Evolutionary conservation across 1,284 basidiomycete species (phyloP).

Genomic region (Ustilago sp.): DNA sequence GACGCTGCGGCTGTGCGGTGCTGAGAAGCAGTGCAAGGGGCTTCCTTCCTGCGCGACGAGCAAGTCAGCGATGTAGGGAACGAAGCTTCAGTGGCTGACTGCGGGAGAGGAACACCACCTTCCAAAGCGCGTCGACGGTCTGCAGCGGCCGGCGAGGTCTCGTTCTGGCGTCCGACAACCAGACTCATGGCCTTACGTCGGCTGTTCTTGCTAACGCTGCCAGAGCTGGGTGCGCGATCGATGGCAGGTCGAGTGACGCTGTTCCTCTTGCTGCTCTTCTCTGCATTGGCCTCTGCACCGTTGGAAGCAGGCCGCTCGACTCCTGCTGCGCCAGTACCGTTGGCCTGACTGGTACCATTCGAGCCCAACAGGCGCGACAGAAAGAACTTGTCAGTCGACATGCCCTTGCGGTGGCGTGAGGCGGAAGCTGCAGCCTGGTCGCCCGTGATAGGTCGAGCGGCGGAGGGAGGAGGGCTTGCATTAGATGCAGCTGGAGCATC

Average conservation of each 20-base stretch:
- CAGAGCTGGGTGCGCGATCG: conserved; percentile 41
- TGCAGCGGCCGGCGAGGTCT: conserved; percentile 34
- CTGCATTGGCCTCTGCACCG: conserved; percentile 14
- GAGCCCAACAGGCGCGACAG: conserved; percentile 56
- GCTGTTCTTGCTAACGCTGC: conserved; percentile 22
- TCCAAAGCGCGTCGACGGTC: conserved; percentile 41
- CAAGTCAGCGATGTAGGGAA: conserved; percentile 11
- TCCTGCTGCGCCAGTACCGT: neutral
- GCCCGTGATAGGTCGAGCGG: conserved; percentile 10
- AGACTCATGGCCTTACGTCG: conserved; percentile 65
- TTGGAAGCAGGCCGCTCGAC: conserved; percentile 12
- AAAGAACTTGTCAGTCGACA: conserved; percentile 66
- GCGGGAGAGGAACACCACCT: conserved; percentile 1
- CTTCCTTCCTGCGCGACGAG: conserved; percentile 36
- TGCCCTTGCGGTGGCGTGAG: conserved; percentile 60
- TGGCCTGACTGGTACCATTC: conserved; percentile 17
- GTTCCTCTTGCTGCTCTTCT: conserved; percentile 42
- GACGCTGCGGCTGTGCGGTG: conserved; percentile 30
- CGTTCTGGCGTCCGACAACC: conserved; percentile 49
- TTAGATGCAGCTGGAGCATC: conserved; percentile 7
- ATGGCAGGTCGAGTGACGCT: conserved; percentile 29
- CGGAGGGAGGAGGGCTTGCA: conserved; percentile 24
- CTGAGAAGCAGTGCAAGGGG: conserved; percentile 19
- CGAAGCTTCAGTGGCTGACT: conserved; percentile 24
- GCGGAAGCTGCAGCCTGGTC: conserved; percentile 25